Evolutionary conservation across 2,329 filamentous ascomycete genomes (phyloP).

Genomic region (Verticillium nonalfalfae): DNA sequence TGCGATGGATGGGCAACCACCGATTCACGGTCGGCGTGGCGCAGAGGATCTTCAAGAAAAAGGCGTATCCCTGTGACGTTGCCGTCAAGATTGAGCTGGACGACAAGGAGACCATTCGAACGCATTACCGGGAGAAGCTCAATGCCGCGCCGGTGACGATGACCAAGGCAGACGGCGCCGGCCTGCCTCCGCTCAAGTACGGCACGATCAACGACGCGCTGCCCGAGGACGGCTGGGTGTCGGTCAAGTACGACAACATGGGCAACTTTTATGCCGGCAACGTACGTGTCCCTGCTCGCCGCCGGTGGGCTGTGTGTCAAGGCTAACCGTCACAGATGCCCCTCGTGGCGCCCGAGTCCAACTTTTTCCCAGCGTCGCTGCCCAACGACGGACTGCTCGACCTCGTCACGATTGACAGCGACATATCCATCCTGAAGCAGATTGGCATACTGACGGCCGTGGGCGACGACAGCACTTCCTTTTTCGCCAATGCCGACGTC

Average conservation of each 20-base stretch:
- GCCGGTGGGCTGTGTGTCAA: background rate
- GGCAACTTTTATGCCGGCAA: conserved; percentile 95
- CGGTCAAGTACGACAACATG: conserved; percentile 67
- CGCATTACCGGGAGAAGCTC: conserved; percentile 57
- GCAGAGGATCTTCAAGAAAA: conserved; percentile 68
- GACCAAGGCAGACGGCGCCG: conserved; percentile 17
- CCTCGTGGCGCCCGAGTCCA: conserved; percentile 79
- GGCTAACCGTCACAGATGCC: conserved; percentile 54
- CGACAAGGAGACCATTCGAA: conserved; percentile 66
- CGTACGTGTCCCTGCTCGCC: conserved; percentile 29
- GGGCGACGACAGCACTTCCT: conserved; percentile 63
- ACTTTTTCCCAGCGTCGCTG: conserved; percentile 81
- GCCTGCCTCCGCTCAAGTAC: conserved; percentile 68
- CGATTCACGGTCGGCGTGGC: conserved; percentile 83
- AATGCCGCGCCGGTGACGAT: conserved; percentile 5
- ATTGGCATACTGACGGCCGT: conserved; percentile 19
- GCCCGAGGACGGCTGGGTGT: conserved; percentile 65
- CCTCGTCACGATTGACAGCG: conserved; percentile 72
- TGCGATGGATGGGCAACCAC: conserved; percentile 86
- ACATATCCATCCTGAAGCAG: conserved; percentile 62
- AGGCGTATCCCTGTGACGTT: conserved; percentile 82
- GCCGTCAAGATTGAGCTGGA: conserved; percentile 77
- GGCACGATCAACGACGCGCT: conserved; percentile 75
- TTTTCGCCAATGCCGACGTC: conserved; percentile 76
- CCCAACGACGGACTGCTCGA: conserved; percentile 84